A percentile compares a stretch with the other conserved stretches of the same genome.
phyloP scores from a whole-genome alignment of 805 yeast genomes.

The Zygotorulaspora danielsina region DNA sequence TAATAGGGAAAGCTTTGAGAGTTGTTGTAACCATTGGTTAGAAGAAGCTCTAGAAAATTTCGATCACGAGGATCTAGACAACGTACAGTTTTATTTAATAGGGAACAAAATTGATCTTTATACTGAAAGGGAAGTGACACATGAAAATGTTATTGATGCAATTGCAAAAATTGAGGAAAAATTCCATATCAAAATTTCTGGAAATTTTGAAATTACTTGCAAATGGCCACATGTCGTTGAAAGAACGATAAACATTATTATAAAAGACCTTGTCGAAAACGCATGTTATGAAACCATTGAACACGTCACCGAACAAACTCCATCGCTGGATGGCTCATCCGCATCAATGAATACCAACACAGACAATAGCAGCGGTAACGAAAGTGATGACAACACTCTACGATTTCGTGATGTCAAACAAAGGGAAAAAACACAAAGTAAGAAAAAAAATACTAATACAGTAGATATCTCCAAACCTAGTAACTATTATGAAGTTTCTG shows the following conservation, averaged over 20 bases:
- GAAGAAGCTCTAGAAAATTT: conserved; percentile 39
- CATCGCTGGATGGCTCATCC: conserved; percentile 9
- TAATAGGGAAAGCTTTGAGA: conserved; percentile 37
- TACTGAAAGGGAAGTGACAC: conserved; percentile 37
- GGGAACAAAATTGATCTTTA: conserved; percentile 43
- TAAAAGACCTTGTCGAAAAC: conserved; percentile 40
- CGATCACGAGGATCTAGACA: conserved; percentile 24
- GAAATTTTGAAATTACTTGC: conserved; percentile 47
- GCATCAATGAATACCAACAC: conserved; percentile 16
- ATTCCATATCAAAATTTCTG: conserved; percentile 37
- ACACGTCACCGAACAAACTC: conserved; percentile 4
- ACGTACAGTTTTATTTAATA: conserved; percentile 40
- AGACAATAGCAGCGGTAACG: conserved; percentile 7
- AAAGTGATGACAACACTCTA: conserved; percentile 4
- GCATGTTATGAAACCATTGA: conserved; percentile 36
- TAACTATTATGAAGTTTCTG: conserved; percentile 8
- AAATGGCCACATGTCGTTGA: conserved; percentile 40
- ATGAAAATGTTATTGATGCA: conserved; percentile 38
- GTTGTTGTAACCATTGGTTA: conserved; percentile 41
- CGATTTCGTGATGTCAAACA: conserved; percentile 1
- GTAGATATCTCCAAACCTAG: conserved; percentile 7
- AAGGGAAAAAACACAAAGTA: conserved; percentile 1
- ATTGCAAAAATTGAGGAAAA: conserved; percentile 32
- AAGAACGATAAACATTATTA: conserved; percentile 37
- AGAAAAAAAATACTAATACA: not conserved